Evolutionary conservation across 164 flowering plant species (phyloP).

Genomic region (Liquidambar formosana): DNA sequence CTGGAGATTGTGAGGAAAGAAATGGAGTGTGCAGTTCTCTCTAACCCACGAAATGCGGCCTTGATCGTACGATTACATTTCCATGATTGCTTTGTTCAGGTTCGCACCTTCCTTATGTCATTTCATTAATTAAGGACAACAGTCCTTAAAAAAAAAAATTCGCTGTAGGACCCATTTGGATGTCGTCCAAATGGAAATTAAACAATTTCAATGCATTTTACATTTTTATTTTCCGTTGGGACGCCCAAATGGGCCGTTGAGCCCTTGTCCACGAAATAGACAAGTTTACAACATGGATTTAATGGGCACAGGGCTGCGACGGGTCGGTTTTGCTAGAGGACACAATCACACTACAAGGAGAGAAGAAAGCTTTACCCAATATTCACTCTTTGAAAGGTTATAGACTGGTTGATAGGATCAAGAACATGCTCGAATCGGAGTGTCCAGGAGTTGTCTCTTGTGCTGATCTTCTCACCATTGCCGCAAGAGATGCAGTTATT

Average conservation of each 20-base stretch:
- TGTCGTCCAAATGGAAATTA: too few relatives aligned
- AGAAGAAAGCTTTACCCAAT: slow-evolving; percentile 65
- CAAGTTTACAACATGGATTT: too few relatives aligned
- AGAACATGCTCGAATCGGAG: slow-evolving; percentile 82
- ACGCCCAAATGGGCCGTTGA: too few relatives aligned
- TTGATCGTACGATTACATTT: slow-evolving; percentile 71
- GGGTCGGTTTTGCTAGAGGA: slow-evolving; percentile 90
- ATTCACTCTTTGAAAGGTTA: slow-evolving; percentile 68
- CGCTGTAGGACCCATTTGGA: too few relatives aligned
- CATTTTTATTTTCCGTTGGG: too few relatives aligned
- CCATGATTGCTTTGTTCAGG: slow-evolving; percentile 98
- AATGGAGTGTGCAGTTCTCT: slow-evolving; percentile 78
- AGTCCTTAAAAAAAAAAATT: too few relatives aligned
- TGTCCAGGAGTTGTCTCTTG: slow-evolving; percentile 92
- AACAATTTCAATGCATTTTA: too few relatives aligned
- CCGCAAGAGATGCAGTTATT: slow-evolving; percentile 91
- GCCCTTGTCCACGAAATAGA: too few relatives aligned
- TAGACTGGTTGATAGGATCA: slow-evolving; percentile 66
- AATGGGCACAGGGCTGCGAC: slow-evolving; percentile 76
- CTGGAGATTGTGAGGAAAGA: slow-evolving; percentile 60
- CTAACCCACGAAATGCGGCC: slow-evolving; percentile 84
- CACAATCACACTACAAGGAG: slow-evolving; percentile 70
- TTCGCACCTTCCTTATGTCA: slow-evolving; percentile 15
- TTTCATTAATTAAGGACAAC: too few relatives aligned
- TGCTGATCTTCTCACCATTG: slow-evolving; percentile 87